Evolutionary conservation across 345 rosid species (phyloP).

Genomic region (Pugionium cornutum): DNA sequence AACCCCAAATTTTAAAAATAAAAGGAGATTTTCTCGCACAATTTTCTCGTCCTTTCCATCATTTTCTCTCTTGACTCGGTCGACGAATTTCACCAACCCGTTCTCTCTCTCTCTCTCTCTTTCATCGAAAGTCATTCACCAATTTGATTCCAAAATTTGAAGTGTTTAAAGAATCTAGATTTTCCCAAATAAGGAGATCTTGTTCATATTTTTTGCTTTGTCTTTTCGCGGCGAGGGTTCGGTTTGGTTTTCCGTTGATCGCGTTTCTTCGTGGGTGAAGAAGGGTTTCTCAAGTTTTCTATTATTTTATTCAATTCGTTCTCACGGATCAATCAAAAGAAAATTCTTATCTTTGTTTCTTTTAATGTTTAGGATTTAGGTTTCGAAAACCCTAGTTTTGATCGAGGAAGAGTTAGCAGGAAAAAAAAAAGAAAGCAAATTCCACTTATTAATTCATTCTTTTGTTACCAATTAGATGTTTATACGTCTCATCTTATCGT

Average conservation of each 20-base stretch:
- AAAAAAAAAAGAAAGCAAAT: neutral
- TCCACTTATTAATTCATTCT: conserved; percentile 33
- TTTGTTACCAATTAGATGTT: conserved; percentile 34
- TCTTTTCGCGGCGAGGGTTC: conserved; percentile 33
- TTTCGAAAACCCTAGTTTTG: conserved; percentile 44
- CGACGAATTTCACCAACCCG: conserved; percentile 38
- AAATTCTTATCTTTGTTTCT: neutral
- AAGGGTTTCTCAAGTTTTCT: neutral
- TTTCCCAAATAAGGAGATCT: conserved; percentile 25
- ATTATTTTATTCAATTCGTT: neutral
- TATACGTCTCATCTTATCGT: conserved; percentile 30
- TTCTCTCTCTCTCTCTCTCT: conserved; percentile 20
- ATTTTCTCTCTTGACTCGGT: conserved; percentile 46
- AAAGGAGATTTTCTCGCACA: conserved; percentile 12
- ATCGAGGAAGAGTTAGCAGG: conserved; percentile 8
- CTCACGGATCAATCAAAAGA: conserved; percentile 1
- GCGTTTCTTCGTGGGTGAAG: conserved; percentile 10
- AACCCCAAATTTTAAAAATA: conserved; percentile 18
- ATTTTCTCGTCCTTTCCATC: conserved; percentile 39
- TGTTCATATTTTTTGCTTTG: neutral
- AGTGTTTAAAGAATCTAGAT: conserved; percentile 8
- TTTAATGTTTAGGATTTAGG: conserved; percentile 23
- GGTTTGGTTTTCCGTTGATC: conserved; percentile 38
- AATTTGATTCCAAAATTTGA: neutral
- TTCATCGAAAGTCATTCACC: neutral